Conservation (phyloP, 192 early-diverging fungal species). For the Podila epigama region DNA sequence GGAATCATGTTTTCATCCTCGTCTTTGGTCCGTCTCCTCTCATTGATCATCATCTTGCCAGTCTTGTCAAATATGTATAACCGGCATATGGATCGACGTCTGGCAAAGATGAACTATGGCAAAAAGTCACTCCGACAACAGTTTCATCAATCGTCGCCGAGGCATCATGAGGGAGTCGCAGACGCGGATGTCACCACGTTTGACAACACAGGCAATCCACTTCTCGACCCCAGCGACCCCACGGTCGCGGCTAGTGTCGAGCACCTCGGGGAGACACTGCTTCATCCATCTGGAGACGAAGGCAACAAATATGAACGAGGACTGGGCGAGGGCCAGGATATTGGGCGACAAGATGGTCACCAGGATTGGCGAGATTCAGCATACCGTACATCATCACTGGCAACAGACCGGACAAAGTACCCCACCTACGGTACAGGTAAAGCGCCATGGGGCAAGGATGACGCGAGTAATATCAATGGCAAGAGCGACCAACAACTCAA, state of each 20-base stretch:
- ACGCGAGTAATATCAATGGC: too few species aligned
- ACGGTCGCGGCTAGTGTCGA: conserved; percentile 26
- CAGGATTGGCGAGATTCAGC: too few species aligned
- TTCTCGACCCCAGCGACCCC: conserved; percentile 10
- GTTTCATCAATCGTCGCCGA: neutral
- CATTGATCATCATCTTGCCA: conserved; percentile 47
- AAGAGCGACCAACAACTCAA: too few species aligned
- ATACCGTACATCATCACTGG: too few species aligned
- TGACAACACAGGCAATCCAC: too few species aligned
- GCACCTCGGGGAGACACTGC: conserved; percentile 26
- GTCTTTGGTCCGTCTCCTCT: conserved; percentile 23
- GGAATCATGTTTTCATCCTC: conserved; percentile 42
- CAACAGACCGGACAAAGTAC: too few species aligned
- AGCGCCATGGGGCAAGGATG: too few species aligned
- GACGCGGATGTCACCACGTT: neutral
- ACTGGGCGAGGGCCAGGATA: conserved; percentile 16
- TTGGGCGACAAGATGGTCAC: too few species aligned
- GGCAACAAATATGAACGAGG: neutral
- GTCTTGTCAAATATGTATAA: conserved; percentile 35
- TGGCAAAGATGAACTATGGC: neutral
- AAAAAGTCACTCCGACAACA: conserved; percentile 1
- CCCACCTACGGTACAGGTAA: too few species aligned
- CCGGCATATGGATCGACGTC: neutral
- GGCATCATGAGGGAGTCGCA: neutral
- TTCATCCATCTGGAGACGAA: conserved; percentile 34